Evolutionary conservation across 371 early-diverging fungal species (phyloP).

Genomic region (Basidiobolus meristosporus): DNA sequence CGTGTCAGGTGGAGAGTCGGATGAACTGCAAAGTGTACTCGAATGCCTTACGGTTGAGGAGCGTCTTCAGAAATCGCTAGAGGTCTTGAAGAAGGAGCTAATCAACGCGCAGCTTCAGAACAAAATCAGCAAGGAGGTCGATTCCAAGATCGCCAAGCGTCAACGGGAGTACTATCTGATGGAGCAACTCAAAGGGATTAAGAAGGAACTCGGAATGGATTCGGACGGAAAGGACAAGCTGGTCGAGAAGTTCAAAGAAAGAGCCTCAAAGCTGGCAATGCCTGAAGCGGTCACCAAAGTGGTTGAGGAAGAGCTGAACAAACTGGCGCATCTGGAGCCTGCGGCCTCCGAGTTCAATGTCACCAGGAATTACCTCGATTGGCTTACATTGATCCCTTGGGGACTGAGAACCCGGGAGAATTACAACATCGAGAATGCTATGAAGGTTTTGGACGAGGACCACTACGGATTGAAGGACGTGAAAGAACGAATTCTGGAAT

Average conservation of each 20-base stretch:
- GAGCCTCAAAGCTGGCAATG: slow-evolving; percentile 65
- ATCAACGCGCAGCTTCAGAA: slow-evolving; percentile 90
- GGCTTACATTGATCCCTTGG: slow-evolving; percentile 95
- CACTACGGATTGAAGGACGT: slow-evolving; percentile 97
- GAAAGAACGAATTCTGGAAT: slow-evolving; percentile 94
- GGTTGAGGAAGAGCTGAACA: slow-evolving; percentile 91
- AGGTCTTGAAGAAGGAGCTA: slow-evolving; percentile 89
- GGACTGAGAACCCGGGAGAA: slow-evolving; percentile 75
- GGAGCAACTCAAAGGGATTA: slow-evolving; percentile 96
- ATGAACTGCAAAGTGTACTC: slow-evolving; percentile 82
- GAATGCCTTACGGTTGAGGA: slow-evolving; percentile 78
- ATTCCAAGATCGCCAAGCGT: slow-evolving; percentile 83
- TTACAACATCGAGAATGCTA: slow-evolving; percentile 69
- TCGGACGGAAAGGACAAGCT: slow-evolving; percentile 93
- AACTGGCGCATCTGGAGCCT: slow-evolving; percentile 85
- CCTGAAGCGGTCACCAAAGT: slow-evolving; percentile 79
- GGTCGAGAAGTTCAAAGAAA: slow-evolving; percentile 77
- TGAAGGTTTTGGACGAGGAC: slow-evolving; percentile 80
- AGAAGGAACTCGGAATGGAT: slow-evolving; percentile 91
- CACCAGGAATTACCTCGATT: slow-evolving; percentile 91
- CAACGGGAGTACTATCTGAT: slow-evolving; percentile 94
- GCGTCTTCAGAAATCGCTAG: slow-evolving; percentile 73
- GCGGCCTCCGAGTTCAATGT: slow-evolving; percentile 93
- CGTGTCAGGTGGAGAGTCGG: slow-evolving; percentile 73
- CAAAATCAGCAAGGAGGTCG: slow-evolving; percentile 90